phyloP scores from a whole-genome alignment of 1,139 yeast genomes.

The Hansenula lynferdii region DNA sequence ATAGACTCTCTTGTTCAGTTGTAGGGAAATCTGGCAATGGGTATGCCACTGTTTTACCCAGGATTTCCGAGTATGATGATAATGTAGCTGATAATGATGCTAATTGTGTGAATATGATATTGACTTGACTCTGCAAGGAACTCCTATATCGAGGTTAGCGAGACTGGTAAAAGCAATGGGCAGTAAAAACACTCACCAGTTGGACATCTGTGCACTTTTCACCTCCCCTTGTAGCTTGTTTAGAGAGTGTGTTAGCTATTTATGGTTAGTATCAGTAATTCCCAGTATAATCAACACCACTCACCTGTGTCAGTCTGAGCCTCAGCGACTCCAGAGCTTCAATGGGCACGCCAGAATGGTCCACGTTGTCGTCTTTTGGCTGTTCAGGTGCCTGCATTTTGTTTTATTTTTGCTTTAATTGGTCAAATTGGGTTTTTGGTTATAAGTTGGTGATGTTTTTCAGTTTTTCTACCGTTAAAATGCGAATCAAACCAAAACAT shows the following conservation, averaged over 20 bases:
- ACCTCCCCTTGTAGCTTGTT: conserved; percentile 40
- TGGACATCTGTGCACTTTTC: conserved; percentile 30
- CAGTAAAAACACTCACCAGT: conserved; percentile 30
- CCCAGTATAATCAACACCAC: not conserved
- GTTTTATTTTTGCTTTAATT: conserved; percentile 4
- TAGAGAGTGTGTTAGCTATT: conserved; percentile 36
- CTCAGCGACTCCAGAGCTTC: conserved; percentile 57
- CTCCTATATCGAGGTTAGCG: too few species aligned
- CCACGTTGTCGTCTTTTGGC: conserved; percentile 6
- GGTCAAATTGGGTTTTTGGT: conserved; percentile 1
- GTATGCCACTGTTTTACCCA: conserved; percentile 68
- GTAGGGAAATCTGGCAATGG: conserved; percentile 86
- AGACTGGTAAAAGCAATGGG: too few species aligned
- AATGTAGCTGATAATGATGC: conserved; percentile 67
- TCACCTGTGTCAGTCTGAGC: conserved; percentile 48
- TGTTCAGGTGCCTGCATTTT: conserved; percentile 7
- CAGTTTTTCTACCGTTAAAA: too few species aligned
- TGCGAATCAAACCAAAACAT: too few species aligned
- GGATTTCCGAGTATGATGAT: conserved; percentile 51
- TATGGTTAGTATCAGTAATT: not conserved
- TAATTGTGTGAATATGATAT: conserved; percentile 76
- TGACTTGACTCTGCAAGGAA: conserved; percentile 74
- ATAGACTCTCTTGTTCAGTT: conserved; percentile 71
- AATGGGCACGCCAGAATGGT: conserved; percentile 45
- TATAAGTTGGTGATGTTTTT: not conserved